Evolutionary conservation across 768 basidiomycete genomes (phyloP).

Genomic region (Leccinum broughii): DNA sequence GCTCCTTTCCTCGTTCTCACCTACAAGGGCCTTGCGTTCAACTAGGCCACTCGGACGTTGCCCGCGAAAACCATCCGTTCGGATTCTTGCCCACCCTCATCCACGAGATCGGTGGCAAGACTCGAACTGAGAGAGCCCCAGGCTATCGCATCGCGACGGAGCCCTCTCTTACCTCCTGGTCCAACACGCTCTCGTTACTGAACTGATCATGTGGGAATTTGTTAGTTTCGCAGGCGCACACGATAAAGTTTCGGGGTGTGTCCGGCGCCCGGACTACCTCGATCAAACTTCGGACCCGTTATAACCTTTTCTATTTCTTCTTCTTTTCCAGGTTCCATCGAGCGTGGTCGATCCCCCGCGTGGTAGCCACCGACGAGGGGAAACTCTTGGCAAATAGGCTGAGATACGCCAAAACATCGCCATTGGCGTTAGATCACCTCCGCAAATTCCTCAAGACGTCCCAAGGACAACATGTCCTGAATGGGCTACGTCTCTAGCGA

Average conservation of each 20-base stretch:
- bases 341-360: conserved; percentile 34
- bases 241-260: too few species aligned
- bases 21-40: conserved; percentile 30
- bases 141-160: conserved; percentile 26
- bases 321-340: conserved; percentile 21
- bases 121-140: conserved; percentile 30
- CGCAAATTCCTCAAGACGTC: conserved; percentile 10
- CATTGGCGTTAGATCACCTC: conserved; percentile 13
- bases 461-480: conserved; percentile 25
- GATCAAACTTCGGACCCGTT: background rate
- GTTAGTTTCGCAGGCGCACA: too few species aligned
- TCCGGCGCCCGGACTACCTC: background rate
- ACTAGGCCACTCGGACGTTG: conserved; percentile 31
- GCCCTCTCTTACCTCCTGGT: conserved; percentile 13
- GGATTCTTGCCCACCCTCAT: conserved; percentile 32
- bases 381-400: conserved; percentile 13
- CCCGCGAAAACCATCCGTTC: conserved; percentile 27
- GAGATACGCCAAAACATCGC: conserved; percentile 22
- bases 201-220: too few species aligned
- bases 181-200: too few species aligned
- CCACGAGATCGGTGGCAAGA: conserved; percentile 19
- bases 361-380: conserved; percentile 26
- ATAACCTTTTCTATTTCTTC: background rate
- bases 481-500: conserved; percentile 30
- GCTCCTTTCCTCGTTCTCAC: conserved; percentile 32